A percentile compares a stretch with the other conserved stretches of the same genome.
phyloP scores from a whole-genome alignment of 1,284 basidiomycete species.

The Takashimella tepidaria region DNA sequence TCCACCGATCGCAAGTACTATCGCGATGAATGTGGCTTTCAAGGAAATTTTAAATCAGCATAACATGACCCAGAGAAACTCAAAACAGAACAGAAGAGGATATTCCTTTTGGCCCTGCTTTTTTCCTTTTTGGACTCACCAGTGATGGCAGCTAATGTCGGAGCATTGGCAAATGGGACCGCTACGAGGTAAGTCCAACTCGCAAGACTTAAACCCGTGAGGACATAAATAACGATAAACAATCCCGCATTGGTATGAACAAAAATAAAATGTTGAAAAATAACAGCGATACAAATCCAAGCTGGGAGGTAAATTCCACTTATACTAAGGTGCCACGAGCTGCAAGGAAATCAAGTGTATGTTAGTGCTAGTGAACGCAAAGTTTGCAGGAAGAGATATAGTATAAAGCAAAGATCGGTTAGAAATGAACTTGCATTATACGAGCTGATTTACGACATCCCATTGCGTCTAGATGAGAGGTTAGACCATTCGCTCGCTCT shows the following conservation, averaged over 20 bases:
- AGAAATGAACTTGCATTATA: constrained; percentile 51
- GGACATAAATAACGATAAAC: constrained; percentile 60
- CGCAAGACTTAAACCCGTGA: constrained; percentile 53
- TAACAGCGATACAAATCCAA: constrained; percentile 60
- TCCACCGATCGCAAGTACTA: constrained; percentile 65
- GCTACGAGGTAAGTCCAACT: constrained; percentile 33
- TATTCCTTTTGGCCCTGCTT: too few species aligned
- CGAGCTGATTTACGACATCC: constrained; percentile 63
- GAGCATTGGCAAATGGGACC: constrained; percentile 23
- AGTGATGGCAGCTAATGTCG: constrained; percentile 26
- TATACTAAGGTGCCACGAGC: constrained; percentile 63
- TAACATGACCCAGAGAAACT: too few species aligned
- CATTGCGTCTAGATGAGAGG: constrained; percentile 67
- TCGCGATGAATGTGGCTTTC: constrained; percentile 58
- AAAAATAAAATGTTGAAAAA: constrained; percentile 65
- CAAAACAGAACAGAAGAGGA: too few species aligned
- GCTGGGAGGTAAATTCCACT: constrained; percentile 58
- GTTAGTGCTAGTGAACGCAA: not conserved
- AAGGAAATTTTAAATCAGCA: too few species aligned
- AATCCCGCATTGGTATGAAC: constrained; percentile 58
- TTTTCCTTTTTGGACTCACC: constrained; percentile 19
- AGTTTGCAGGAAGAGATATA: too few species aligned
- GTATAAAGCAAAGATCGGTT: too few species aligned
- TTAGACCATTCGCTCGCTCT: constrained; percentile 59
- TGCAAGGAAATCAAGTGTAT: too few species aligned